Evolutionary conservation across 2,329 filamentous ascomycete genomes (phyloP), one percentile per base, ranked within the genome.

Genomic region (Aspergillus eucalypticola): DNA sequence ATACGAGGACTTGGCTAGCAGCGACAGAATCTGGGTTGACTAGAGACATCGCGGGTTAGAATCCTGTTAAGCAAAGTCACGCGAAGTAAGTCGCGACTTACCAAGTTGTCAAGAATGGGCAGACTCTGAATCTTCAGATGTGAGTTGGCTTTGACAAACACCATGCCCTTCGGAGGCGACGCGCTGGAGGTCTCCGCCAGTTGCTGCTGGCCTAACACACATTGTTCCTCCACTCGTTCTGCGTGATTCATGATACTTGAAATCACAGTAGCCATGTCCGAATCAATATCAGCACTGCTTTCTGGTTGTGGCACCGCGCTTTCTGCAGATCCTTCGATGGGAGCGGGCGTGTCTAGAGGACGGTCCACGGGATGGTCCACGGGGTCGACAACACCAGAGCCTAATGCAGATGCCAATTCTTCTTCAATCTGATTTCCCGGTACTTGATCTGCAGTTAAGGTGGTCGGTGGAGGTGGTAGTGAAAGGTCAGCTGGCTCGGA

Each of bases 51-150:
- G 49, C 48, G 41, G 21, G 51, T 46, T 35, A 15, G 2, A 42
- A 21, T 17, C 2, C n/a, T 25, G 32, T 8, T 8, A 46, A 23
- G 8, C 1, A 8, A 39, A 15, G 19, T 4, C 2, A 27, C 46
- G 11, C 17, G 23, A n/a, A 19, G n/a, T 7, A 13, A 3, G 8
- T 7, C 15, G 15, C 23, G 7, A 41, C 81, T 67, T 75, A 87
- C 84, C 69, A 88, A 69, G 63, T 86, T 87, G 61, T 88, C 85
- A 21, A 88, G 73, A 32, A 87, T 84, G 8, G 85, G 82, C 32
- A 88, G 71, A 69, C 84, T 87, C 64, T 87, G 82, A 19, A 86
- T 81, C 67, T 84, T 84, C 63, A 86, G 69, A 44, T 78, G 75
- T 6, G 76, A 76, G 58, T 77, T 79, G 44, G 77, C 76, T 60